Evolutionary conservation across 1,284 basidiomycete species (phyloP), one percentile per base, ranked within the genome.

Genomic region (Boletus sp.): DNA sequence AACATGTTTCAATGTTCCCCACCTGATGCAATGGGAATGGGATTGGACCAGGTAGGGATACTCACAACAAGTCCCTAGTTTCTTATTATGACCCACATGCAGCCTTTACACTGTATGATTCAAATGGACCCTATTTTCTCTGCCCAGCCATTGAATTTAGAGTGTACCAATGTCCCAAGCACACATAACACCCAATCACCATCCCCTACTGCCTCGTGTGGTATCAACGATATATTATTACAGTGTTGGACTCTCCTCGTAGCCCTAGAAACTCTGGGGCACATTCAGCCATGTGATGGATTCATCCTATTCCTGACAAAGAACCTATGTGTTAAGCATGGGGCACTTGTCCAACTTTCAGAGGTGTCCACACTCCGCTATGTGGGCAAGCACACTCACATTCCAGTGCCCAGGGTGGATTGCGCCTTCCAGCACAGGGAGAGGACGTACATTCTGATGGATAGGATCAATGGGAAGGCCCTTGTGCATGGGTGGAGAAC

Each of bases 401-500:
- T 65, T 33, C 64, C 46, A 2, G 60, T 59, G 0, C 64, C 60
- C 1, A 63, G 43, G 40, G 51, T 66, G 19, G 21, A 56, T 7
- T 63, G 47, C 17, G 56, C 61, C 2, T 65, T 59, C 2, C 21
- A 56, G 8, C 50, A 59, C 19, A 48, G 53, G 1, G 53, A 47
- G 1, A 19, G 1, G 0, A 50, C 50, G 27, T 66, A 63, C 47
- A 58, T 65, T 19, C 1, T 65, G 8, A 65, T 65, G 56, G 64
- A 66, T 1, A 56, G 49, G 51, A 47, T 64, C 1, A 3, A 49
- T 1, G 58, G 62, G 0, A 4, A 56, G 1, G 23, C 4, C 1
- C 33, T 65, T 8, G 3, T 4, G 2, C 4, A 1, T 1, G 33
- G 16, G 3, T 64, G 63, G 58, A 2, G 0, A 0, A 23, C 27